Evolutionary conservation across 2,329 filamentous ascomycete species (phyloP).

Genomic region (Cyclaneusma minus): DNA sequence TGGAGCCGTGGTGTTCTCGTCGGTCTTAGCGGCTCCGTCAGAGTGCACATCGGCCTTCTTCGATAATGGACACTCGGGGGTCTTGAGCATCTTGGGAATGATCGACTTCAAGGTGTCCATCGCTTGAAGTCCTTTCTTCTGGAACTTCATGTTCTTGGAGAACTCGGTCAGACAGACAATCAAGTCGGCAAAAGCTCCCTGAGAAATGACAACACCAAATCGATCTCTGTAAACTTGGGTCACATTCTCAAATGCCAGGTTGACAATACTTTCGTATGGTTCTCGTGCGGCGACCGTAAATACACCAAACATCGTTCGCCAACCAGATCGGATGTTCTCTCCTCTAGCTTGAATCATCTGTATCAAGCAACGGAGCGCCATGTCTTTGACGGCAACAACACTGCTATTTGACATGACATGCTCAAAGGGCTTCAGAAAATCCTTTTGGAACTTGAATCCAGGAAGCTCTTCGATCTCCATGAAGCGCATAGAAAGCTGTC

Average conservation of each 20-base stretch:
- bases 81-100: slow-evolving; percentile 87
- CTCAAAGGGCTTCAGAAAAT: slow-evolving; percentile 96
- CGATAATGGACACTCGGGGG: slow-evolving; percentile 85
- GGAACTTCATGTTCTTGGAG: slow-evolving; percentile 95
- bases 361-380: slow-evolving; percentile 88
- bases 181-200: slow-evolving; percentile 91
- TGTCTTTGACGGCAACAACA: slow-evolving; percentile 88
- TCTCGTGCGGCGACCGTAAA: slow-evolving; percentile 93
- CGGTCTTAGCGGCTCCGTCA: slow-evolving; percentile 17
- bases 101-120: slow-evolving; percentile 91
- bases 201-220: slow-evolving; percentile 89
- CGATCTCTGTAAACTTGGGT: slow-evolving; percentile 89
- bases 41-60: slow-evolving; percentile 32
- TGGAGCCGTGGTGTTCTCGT: slow-evolving; percentile 33
- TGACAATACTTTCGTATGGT: slow-evolving; percentile 89
- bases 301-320: slow-evolving; percentile 98
- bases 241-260: slow-evolving; percentile 92
- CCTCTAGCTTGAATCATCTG: slow-evolving; percentile 98
- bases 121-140: slow-evolving; percentile 93
- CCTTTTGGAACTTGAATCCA: slow-evolving; percentile 99
- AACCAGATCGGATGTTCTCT: slow-evolving; percentile 92
- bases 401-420: slow-evolving; percentile 90
- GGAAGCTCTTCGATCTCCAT: slow-evolving; percentile 96
- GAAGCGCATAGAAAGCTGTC: slow-evolving; percentile 95
- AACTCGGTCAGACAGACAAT: slow-evolving; percentile 96